Percentiles rank a stretch among this genome's conserved stretches.
Conservation (phyloP, 1,139 yeast species). For the Candida neerlandica region DNA sequence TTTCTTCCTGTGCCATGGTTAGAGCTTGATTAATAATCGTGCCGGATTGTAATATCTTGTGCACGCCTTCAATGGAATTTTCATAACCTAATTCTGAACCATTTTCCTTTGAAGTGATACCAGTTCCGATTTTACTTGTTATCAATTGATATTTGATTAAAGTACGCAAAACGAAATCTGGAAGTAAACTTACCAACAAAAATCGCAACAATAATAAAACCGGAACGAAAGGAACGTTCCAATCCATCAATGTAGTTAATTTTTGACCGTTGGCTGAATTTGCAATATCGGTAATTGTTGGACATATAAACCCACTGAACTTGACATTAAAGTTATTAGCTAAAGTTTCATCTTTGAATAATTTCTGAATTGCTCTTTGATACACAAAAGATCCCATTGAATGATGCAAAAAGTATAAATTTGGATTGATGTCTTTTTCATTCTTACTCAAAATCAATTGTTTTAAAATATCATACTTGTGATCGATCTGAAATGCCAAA, state of each 20-base stretch:
- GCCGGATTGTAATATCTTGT: conserved; percentile 40
- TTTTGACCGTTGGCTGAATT: conserved; percentile 51
- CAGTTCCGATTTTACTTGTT: background rate
- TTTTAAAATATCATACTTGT: conserved; percentile 45
- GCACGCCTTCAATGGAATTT: conserved; percentile 47
- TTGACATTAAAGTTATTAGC: conserved; percentile 23
- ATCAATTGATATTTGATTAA: conserved; percentile 9
- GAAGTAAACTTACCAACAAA: conserved; percentile 21
- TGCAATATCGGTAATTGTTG: conserved; percentile 61
- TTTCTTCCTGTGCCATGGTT: conserved; percentile 60
- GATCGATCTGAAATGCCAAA: conserved; percentile 54
- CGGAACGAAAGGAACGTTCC: conserved; percentile 34
- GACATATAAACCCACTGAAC: conserved; percentile 63
- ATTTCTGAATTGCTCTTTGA: conserved; percentile 46
- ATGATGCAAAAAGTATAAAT: conserved; percentile 56
- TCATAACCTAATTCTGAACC: conserved; percentile 27
- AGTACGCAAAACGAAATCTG: conserved; percentile 17
- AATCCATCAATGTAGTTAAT: conserved; percentile 32
- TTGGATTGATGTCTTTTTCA: conserved; percentile 23
- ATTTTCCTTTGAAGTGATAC: background rate
- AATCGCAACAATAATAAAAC: conserved; percentile 23
- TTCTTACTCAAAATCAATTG: conserved; percentile 24
- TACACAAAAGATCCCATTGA: conserved; percentile 63
- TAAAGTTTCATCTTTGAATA: conserved; percentile 25
- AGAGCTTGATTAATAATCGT: conserved; percentile 52